A percentile compares a stretch with the other conserved stretches of the same genome.
phyloP scores from a whole-genome alignment of 2,329 filamentous ascomycete genomes.

The Clonostachys solani region DNA sequence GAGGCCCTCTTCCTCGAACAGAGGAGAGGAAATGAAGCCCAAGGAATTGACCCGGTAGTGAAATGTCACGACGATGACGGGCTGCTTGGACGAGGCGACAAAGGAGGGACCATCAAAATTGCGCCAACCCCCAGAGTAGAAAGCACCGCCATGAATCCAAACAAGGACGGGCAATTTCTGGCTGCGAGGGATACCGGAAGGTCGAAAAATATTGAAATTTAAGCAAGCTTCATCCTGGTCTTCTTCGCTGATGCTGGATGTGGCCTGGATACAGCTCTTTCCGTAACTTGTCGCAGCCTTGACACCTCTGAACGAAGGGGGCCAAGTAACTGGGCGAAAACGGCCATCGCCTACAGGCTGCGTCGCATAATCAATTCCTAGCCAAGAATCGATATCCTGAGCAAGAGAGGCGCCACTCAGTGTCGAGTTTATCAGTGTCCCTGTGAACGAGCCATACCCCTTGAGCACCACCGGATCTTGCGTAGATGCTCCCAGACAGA shows the following conservation, averaged over 20 bases:
- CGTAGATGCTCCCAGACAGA: no score
- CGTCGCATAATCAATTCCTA: slow-evolving; percentile 39
- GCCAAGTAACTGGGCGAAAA: slow-evolving; percentile 33
- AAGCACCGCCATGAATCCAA: slow-evolving; percentile 34
- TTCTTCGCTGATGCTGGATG: slow-evolving; percentile 6
- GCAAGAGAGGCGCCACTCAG: slow-evolving; percentile 22
- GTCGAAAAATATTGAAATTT: slow-evolving; percentile 33
- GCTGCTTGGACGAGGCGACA: slow-evolving; percentile 22
- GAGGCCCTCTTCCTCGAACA: slow-evolving; percentile 25
- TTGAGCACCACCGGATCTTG: slow-evolving; percentile 13
- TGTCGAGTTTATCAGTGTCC: slow-evolving; percentile 26
- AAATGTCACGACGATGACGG: slow-evolving; percentile 35
- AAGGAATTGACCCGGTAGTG: slow-evolving; percentile 34
- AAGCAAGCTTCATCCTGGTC: slow-evolving; percentile 27
- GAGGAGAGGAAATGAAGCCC: slow-evolving; percentile 36
- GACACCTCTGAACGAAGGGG: slow-evolving; percentile 30
- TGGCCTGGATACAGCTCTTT: slow-evolving; percentile 35
- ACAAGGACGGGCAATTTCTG: slow-evolving; percentile 29
- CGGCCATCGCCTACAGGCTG: slow-evolving; percentile 32
- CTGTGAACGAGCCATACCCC: slow-evolving; percentile 32
- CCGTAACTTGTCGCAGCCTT: slow-evolving; percentile 31
- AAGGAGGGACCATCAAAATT: slow-evolving; percentile 29
- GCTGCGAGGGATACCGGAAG: slow-evolving; percentile 20
- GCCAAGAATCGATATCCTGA: slow-evolving; percentile 36
- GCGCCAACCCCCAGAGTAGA: slow-evolving; percentile 21